These are phyloP conservation scores for Pseudogymnoascus sp. DNA, from an alignment of 2,329 filamentous ascomycete species.

Conservation along the genomic window DNA sequence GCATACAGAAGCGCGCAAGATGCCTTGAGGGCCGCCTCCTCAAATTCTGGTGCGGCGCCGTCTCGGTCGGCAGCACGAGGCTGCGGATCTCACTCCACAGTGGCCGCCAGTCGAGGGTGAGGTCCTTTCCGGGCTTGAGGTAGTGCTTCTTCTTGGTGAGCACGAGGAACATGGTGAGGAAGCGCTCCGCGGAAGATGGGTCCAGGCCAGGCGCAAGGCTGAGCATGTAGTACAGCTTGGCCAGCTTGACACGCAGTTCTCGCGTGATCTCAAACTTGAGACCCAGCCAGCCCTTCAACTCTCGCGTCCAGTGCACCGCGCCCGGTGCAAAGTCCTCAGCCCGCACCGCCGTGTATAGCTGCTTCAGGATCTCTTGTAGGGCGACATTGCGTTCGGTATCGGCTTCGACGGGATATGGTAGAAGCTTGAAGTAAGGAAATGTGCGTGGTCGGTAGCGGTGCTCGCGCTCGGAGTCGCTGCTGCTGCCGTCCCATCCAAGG, in stretches of 20 bases:
- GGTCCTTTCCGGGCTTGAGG: constrained; percentile 79
- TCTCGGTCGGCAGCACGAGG: constrained; percentile 81
- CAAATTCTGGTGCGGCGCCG: constrained; percentile 55
- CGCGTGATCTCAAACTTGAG: constrained; percentile 96
- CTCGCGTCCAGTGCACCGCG: constrained; percentile 92
- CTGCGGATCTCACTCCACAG: constrained; percentile 89
- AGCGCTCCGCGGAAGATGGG: constrained; percentile 73
- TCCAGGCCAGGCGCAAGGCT: constrained; percentile 86
- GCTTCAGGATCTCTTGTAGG: constrained; percentile 80
- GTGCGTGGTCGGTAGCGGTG: constrained; percentile 76
- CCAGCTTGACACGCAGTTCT: constrained; percentile 73
- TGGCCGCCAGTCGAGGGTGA: constrained; percentile 88
- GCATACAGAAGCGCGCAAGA: constrained; percentile 82
- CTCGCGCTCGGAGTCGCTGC: constrained; percentile 44
- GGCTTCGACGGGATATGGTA: constrained; percentile 84
- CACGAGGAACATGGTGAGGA: constrained; percentile 92
- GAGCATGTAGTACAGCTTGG: constrained; percentile 91
- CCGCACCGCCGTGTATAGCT: constrained; percentile 85
- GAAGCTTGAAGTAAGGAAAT: constrained; percentile 84
- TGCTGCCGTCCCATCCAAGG: constrained; percentile 42
- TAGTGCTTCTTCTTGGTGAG: constrained; percentile 97
- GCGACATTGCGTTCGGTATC: constrained; percentile 71
- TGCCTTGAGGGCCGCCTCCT: constrained; percentile 54
- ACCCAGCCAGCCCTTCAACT: constrained; percentile 89
- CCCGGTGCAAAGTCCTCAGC: constrained; percentile 92